Evolutionary conservation across 1,284 basidiomycete species (phyloP).

Genomic region (Peniophora sp.): DNA sequence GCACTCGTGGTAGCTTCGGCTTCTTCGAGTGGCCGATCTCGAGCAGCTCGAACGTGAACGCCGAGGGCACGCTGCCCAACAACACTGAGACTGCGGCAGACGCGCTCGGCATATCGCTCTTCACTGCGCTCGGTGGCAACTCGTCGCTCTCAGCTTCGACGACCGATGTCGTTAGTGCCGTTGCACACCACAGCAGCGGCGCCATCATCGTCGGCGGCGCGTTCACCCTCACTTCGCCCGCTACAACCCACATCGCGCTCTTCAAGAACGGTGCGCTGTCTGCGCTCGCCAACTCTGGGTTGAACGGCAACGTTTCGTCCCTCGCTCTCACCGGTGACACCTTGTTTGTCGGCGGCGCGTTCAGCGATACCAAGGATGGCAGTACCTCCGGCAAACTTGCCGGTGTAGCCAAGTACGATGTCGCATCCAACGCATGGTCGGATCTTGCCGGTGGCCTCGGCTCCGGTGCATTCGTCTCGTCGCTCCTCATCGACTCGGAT

Average conservation of each 20-base stretch:
- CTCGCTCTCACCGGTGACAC: slow-evolving; percentile 50
- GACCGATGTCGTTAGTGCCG: slow-evolving; percentile 39
- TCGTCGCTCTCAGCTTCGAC: slow-evolving; percentile 23
- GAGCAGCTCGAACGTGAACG: slow-evolving; percentile 37
- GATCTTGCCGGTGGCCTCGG: slow-evolving; percentile 72
- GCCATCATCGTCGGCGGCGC: slow-evolving; percentile 71
- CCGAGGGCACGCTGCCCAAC: slow-evolving; percentile 56
- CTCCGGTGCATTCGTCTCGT: slow-evolving; percentile 49
- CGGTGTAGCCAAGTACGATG: slow-evolving; percentile 73
- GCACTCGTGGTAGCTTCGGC: slow-evolving; percentile 45
- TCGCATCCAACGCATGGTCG: slow-evolving; percentile 60
- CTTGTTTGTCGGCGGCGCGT: slow-evolving; percentile 83
- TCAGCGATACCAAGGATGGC: slow-evolving; percentile 58
- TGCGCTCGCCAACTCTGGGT: slow-evolving; percentile 50
- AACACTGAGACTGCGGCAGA: slow-evolving; percentile 69
- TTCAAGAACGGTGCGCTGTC: slow-evolving; percentile 56
- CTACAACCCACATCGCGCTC: slow-evolving; percentile 65
- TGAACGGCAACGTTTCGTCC: slow-evolving; percentile 73
- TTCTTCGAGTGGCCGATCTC: slow-evolving; percentile 74
- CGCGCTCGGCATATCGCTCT: slow-evolving; percentile 49
- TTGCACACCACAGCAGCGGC: slow-evolving; percentile 60
- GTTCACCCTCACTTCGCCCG: slow-evolving; percentile 56
- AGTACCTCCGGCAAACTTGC: slow-evolving; percentile 47
- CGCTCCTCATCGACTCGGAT: slow-evolving; percentile 43
- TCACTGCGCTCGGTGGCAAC: slow-evolving; percentile 44